Conservation (phyloP, 2,329 filamentous ascomycete species). For the Fusarium nematophilum region DNA sequence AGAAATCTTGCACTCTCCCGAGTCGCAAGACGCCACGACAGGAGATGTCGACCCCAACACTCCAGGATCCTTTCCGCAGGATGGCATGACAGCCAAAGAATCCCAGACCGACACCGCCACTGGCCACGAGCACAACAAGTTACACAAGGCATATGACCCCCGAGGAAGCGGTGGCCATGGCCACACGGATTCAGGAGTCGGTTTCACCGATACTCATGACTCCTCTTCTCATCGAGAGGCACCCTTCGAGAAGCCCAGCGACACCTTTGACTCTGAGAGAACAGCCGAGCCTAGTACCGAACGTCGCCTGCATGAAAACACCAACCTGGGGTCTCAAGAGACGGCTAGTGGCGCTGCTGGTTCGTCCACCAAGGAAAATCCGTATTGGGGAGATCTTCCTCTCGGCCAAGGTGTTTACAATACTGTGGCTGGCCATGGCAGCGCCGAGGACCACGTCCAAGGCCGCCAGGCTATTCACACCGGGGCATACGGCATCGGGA, state of each 20-base stretch:
- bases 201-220: constrained; percentile 11
- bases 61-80: constrained; percentile 34
- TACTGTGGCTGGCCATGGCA: constrained; percentile 25
- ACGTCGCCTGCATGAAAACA: neutral
- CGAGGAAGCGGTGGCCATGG: constrained; percentile 24
- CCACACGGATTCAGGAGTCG: constrained; percentile 29
- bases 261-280: constrained; percentile 6
- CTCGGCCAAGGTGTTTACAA: constrained; percentile 7
- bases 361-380: constrained; percentile 18
- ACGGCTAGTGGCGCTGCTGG: neutral
- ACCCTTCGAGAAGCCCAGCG: constrained; percentile 8
- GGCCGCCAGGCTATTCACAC: constrained; percentile 13
- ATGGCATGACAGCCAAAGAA: constrained; percentile 26
- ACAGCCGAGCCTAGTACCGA: neutral
- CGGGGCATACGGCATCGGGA: neutral
- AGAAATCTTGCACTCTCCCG: constrained; percentile 11
- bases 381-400: constrained; percentile 37
- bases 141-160: constrained; percentile 37
- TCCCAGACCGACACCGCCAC: constrained; percentile 4
- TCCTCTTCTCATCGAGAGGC: neutral
- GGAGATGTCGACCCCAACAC: constrained; percentile 18
- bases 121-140: constrained; percentile 32
- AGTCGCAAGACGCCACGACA: constrained; percentile 12
- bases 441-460: constrained; percentile 15
- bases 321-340: neutral